Evolutionary conservation across 495 filamentous ascomycete genomes (phyloP), one percentile per base, ranked within the genome.

Genomic region (Penicillium waksmanii): DNA sequence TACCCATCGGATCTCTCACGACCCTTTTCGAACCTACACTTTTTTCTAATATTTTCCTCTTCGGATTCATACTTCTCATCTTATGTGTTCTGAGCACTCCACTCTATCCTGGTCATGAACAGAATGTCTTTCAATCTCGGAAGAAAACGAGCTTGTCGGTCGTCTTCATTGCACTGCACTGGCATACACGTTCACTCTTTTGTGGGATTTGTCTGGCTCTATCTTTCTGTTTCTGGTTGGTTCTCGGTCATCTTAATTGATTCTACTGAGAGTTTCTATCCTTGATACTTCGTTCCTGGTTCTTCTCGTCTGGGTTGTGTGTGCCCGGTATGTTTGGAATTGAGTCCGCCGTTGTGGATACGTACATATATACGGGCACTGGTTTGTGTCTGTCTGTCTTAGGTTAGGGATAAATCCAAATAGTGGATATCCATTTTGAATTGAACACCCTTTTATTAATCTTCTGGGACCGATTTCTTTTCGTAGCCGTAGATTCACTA

Each of bases 171-270:
- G 72, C 53, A 69, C 63, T 61, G 71, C 50, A 75, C 72, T 73
- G 69, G 62, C 59, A 15, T 43, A 42, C 44, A n/a, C 35, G 40
- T 42, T 21, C 53, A 35, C 25, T 42, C 33, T 31, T 31, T 47
- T 56, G 21, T 19, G 42, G 6, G 53, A 21, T 27, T 49, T 44
- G 49, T 53, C 35, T 56, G 31, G 31, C 52, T 49, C 9, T 25
- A 21, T 27, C 23, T n/a, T n/a, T n/a, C 44, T 47, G 12, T 38
- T 61, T 53, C 51, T 51, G 48, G 52, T 60, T 51, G 42, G 52
- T 34, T 68, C 67, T 68, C 58, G 58, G 72, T 75, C 71, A 65
- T 73, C 72, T 75, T 75, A 23, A 66, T 57, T 73, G 72, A 75
- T 72, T 64, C 60, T 55, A 75, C 72, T 75, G 67, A 63, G 68